Conservation (phyloP, 2,329 filamentous ascomycete genomes). For the Aspergillus terreus region DNA sequence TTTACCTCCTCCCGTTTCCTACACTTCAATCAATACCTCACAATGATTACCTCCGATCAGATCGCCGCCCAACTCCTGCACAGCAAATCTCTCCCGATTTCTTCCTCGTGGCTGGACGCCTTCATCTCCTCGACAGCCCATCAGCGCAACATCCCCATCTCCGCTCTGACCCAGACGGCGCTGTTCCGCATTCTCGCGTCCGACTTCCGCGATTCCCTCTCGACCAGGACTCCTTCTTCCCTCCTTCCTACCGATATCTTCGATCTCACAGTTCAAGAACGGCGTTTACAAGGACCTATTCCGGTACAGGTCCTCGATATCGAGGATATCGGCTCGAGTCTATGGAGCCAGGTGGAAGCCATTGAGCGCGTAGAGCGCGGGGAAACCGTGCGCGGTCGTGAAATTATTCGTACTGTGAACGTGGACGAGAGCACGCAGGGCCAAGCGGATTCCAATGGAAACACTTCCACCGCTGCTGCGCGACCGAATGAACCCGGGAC, state of each 20-base stretch:
- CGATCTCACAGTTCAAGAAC: constrained; percentile 53
- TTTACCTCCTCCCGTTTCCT: neutral
- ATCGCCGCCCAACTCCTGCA: constrained; percentile 53
- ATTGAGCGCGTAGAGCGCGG: constrained; percentile 52
- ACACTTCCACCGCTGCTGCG: constrained; percentile 11
- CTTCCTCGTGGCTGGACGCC: constrained; percentile 58
- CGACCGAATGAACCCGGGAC: constrained; percentile 11
- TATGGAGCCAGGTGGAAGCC: constrained; percentile 84
- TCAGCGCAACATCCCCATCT: constrained; percentile 57
- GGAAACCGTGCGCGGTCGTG: constrained; percentile 60
- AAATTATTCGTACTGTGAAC: constrained; percentile 71
- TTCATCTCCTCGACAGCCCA: constrained; percentile 56
- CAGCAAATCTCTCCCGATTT: constrained; percentile 55
- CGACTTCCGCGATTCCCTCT: constrained; percentile 65
- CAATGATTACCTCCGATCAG: constrained; percentile 20
- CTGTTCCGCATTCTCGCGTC: constrained; percentile 74
- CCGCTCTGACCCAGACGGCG: constrained; percentile 72
- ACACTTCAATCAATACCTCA: neutral
- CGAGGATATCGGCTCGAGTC: constrained; percentile 73
- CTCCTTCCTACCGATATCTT: constrained; percentile 58
- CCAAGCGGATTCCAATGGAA: constrained; percentile 13
- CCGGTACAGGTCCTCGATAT: constrained; percentile 81
- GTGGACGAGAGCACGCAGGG: constrained; percentile 47
- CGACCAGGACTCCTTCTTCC: constrained; percentile 42
- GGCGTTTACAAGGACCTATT: constrained; percentile 58